Conservation (phyloP, 2,329 filamentous ascomycete genomes). For the Alternaria postmessia region DNA sequence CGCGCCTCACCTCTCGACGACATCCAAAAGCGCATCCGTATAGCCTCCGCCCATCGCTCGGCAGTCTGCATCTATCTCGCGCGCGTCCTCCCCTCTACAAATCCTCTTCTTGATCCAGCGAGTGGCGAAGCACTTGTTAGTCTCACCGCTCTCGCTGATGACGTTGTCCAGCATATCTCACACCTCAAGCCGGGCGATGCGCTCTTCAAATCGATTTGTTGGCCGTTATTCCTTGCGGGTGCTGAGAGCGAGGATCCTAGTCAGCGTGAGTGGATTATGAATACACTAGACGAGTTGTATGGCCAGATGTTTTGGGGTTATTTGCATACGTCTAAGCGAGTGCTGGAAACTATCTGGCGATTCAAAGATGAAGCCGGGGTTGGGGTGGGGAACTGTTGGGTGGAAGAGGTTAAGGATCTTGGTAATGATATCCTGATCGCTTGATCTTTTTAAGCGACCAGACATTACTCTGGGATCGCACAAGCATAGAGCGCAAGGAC, state of each 20-base stretch:
- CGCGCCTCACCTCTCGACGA: constrained; percentile 46
- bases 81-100: constrained; percentile 41
- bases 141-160: constrained; percentile 54
- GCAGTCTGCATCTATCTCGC: constrained; percentile 53
- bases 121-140: constrained; percentile 49
- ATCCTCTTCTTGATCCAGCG: constrained; percentile 51
- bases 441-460: constrained; percentile 17
- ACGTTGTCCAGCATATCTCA: constrained; percentile 62
- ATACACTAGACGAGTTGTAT: constrained; percentile 51
- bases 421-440: constrained; percentile 46
- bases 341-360: constrained; percentile 47
- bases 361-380: constrained; percentile 35
- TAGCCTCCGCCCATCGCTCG: constrained; percentile 50
- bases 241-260: constrained; percentile 61
- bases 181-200: constrained; percentile 59
- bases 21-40: constrained; percentile 44
- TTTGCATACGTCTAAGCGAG: constrained; percentile 44
- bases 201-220: constrained; percentile 68
- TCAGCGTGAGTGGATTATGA: constrained; percentile 62
- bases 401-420: constrained; percentile 43
- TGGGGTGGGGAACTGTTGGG: constrained; percentile 43
- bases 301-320: constrained; percentile 51
- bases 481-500: neutral
- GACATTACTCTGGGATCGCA: neutral
- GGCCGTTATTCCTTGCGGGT: constrained; percentile 67